Percentiles rank a stretch among this genome's conserved stretches.
These are phyloP conservation scores for Candida berthetii DNA, from an alignment of 805 yeast species.

Conservation along the genomic window DNA sequence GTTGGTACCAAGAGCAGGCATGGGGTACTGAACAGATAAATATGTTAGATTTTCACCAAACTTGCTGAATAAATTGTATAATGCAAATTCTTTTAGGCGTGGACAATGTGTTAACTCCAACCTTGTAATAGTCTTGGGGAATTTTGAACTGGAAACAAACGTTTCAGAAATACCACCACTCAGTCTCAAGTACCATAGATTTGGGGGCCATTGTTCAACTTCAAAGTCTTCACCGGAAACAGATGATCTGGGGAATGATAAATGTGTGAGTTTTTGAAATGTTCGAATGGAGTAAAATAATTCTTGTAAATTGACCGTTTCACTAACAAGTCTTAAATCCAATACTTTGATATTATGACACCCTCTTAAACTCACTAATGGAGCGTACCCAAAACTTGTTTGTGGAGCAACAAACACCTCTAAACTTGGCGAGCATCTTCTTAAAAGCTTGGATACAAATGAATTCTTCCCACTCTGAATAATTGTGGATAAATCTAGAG, in stretches of 20 bases:
- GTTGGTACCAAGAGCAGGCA: conserved; percentile 69
- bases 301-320: conserved; percentile 78
- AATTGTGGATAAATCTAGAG: conserved; percentile 69
- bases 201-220: conserved; percentile 73
- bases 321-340: conserved; percentile 84
- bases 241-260: conserved; percentile 88
- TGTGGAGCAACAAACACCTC: conserved; percentile 85
- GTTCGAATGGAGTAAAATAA: conserved; percentile 68
- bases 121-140: conserved; percentile 66
- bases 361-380: conserved; percentile 70
- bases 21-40: conserved; percentile 74
- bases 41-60: conserved; percentile 62
- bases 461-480: conserved; percentile 93
- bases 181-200: conserved; percentile 61
- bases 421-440: conserved; percentile 65
- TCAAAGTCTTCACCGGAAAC: conserved; percentile 55
- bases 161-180: conserved; percentile 89
- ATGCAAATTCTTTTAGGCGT: conserved; percentile 54
- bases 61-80: conserved; percentile 52
- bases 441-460: conserved; percentile 71
- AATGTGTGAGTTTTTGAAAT: conserved; percentile 56
- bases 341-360: conserved; percentile 60
- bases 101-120: conserved; percentile 90
- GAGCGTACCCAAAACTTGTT: conserved; percentile 89
- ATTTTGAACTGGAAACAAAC: conserved; percentile 60